Base-by-base conservation (phyloP, 257 asterid genomes). In the Przewalskia tangutica region DNA sequence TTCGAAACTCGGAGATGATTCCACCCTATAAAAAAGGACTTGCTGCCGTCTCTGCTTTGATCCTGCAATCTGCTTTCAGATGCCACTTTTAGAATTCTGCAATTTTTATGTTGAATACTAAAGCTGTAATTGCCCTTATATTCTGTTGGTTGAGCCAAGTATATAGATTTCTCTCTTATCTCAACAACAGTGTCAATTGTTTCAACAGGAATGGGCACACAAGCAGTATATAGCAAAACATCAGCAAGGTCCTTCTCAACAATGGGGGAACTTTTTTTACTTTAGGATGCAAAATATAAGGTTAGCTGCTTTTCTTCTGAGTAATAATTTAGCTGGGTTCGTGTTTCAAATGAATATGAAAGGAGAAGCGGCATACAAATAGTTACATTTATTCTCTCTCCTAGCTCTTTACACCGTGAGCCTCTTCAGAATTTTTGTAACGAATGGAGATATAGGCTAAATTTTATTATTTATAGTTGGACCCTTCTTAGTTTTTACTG, bases 181-280 rank as follows among this genome's bases (percentile, higher is more conserved):
- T 46, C 12, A 48, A 73, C 44, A 48, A 48, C 20, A 23, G 4
- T 7, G 9, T 23, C 1, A 40, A 7, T 73, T 48, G 23, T 73
- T 73, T 48, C 23, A 50, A 48, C 82, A 95, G 99, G 97, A 88
- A 80, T 93, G 96, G 98, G 99, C 98, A 85, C 98, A 94, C 85
- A 91, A 92, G 77, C 97, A 85, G 86, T 93, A 94, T 90, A 89
- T 95, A 67, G 94, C 94, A 81, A 95, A 95, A 84, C 99, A 95
- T 91, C 97, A 92, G 56, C 99, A 95, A 83, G 99, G 96, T 64
- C 97, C 99, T 88, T 92, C 98, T 84, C 98, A 95, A 87, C 98
- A 93, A 89, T 95, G 99, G 99, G 99, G 99, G 70, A 94, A 93
- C 88, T 95, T 93, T 86, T 89, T 88, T 88, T 95, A 95, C 87